Base-by-base conservation (phyloP, 1,284 basidiomycete genomes). In the Melampsora abietis-canadensis region DNA sequence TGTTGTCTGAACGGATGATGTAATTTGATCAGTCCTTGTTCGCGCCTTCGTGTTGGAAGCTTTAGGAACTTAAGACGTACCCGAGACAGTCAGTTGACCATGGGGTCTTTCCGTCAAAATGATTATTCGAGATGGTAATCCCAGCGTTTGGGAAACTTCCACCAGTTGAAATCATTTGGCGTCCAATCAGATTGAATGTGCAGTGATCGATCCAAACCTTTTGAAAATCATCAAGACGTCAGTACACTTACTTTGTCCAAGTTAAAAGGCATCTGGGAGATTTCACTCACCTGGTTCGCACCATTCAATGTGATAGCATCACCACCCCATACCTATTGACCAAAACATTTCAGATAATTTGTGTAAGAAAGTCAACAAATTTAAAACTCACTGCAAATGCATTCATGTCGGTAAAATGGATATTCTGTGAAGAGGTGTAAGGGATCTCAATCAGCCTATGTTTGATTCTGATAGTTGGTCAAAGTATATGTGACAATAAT, bases 161-260 rank as follows among this genome's bases (percentile, higher is more conserved):
- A 54, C 27, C 51, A 7, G 27, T 21, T 14, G 62, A 65, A 17
- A 75, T 68, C 65, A 75, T 68, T 64, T 75, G 73, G 30, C 73
- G 73, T 12, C 73, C 73, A 15, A 75, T 63, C 37, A 51, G 4
- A 31, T 60, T 68, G n/a, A 75, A 68, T n/a, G 73, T 51, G 48
- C 73, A 75, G 54, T 75, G 73, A 51, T 75, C 73, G 7, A 75
- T 68, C 73, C 65, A 75, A 59, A 75, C 54, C 73, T 75, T 44
- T 44, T 5, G 63, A 21, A 44, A 3, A 31, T 34, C 10, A 15
- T 19, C 2, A 21, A 10, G 5, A 65, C 2, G 14, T 44, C 40
- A 44, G 12, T 1, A 10, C 14, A 14, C 7, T 3, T 1, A 30
- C n/a, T 40, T 40, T 30, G 21, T 12, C 3, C 15, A 27, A n/a